These are phyloP conservation scores for Hysterangium stoloniferum DNA, from an alignment of 768 basidiomycete species.

Conservation along the genomic window DNA sequence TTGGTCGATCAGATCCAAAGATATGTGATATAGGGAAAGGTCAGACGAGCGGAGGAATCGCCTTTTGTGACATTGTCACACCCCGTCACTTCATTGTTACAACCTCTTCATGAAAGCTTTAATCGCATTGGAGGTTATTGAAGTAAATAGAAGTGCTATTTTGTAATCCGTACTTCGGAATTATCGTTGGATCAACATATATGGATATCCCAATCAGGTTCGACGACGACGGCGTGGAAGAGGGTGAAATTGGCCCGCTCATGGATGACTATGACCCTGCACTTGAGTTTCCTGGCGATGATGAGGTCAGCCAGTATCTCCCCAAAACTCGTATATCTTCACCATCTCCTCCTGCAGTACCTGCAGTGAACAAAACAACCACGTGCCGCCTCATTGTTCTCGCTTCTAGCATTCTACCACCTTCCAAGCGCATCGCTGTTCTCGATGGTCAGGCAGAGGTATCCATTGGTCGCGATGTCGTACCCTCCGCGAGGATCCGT, in stretches of 20 bases:
- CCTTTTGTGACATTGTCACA: not conserved
- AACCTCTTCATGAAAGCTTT: too few species aligned
- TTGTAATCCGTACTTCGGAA: not conserved
- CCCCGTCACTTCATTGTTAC: too few species aligned
- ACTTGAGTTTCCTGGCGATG: slow-evolving; percentile 53
- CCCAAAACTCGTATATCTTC: slow-evolving; percentile 1
- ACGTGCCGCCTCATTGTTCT: slow-evolving; percentile 33
- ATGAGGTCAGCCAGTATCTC: slow-evolving; percentile 11
- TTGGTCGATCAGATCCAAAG: not conserved
- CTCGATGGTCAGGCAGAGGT: slow-evolving; percentile 52
- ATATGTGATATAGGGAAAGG: not conserved
- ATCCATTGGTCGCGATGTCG: slow-evolving; percentile 67
- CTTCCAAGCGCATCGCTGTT: slow-evolving; percentile 43
- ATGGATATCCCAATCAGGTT: not conserved
- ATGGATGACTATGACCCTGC: slow-evolving; percentile 37
- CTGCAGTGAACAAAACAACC: slow-evolving; percentile 9
- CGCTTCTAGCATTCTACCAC: slow-evolving; percentile 41
- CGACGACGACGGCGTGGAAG: not conserved
- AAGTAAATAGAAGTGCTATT: not conserved
- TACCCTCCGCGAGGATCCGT: slow-evolving; percentile 50
- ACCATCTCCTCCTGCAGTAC: not conserved
- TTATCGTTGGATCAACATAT: not conserved
- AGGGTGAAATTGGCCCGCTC: not conserved
- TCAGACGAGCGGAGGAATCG: not conserved
- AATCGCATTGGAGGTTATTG: too few species aligned